Evolutionary conservation across 345 rosid genomes (phyloP), one percentile per base, ranked within the genome.

Genomic region (Corchorus olitorius): DNA sequence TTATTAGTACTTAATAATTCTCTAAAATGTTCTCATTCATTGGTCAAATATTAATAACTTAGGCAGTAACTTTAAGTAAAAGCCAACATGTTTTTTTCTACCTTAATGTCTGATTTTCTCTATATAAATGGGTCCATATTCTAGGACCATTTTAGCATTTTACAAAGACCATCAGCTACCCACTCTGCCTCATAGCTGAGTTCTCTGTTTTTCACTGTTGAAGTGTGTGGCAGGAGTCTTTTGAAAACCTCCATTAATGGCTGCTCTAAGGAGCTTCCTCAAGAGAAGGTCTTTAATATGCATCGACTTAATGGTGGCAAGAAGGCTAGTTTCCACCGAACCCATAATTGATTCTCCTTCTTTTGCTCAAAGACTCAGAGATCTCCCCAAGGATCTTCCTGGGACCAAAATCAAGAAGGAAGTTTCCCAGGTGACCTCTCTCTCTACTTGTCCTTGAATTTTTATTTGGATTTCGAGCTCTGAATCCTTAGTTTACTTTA

Each of bases 371-470:
- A 86, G 93, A 74, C 73, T 91, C 77, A 84, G 94, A 75, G 90
- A 90, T 83, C 90, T 93, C 35, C 96, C 97, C 70, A 90, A 86
- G 80, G 87, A 85, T 45, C 82, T 87, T 61, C 96, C 93, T 2
- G 83, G 78, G 27, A 88, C 94, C 73, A 85, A 89, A 11, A 86
- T 93, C 87, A 93, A 86, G 81, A 79, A 86, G 15, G 86, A 85
- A 46, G 97, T 87, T 60, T 83, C 96, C 55, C 89, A 88, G 80
- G 99, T 92, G 35, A 52, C 54, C 8, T 52, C 61, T 60, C 65
- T 84, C 70, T 46, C 17, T 66, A 39, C 8, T 37, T 56, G 19
- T 8, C 33, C 35, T 33, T 65, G 54, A 10, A 13, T 52, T 2
- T 5, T 69, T 46, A 1, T 41, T 43, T 3, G 39, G 17, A 9